Percentiles rank a stretch among this genome's conserved stretches.
Conservation (phyloP, 441 rosid genomes). For the Populus hybrid region DNA sequence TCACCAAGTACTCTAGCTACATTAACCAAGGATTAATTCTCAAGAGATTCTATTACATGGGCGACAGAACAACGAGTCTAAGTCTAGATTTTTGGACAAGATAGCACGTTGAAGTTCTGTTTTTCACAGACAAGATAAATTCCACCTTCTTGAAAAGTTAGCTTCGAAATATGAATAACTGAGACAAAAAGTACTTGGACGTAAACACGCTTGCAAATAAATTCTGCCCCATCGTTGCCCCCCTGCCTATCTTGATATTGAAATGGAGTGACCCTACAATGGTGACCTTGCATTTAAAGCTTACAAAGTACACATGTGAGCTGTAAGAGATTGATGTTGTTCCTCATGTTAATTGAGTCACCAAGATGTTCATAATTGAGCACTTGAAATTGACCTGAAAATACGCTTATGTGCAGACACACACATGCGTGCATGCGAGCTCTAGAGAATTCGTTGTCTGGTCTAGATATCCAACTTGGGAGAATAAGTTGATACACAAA, state of each 20-base stretch:
- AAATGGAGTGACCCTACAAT: neutral
- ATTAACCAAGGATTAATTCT: neutral
- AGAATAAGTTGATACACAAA: neutral
- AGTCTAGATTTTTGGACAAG: neutral
- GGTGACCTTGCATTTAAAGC: neutral
- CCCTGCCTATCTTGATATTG: neutral
- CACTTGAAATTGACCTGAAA: neutral
- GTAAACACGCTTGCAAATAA: neutral
- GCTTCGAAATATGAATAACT: neutral
- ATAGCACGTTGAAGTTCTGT: too few species aligned
- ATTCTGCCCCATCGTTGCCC: neutral
- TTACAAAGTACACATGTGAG: neutral
- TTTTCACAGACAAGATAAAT: too few species aligned
- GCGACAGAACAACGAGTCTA: neutral
- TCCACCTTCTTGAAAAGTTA: too few species aligned
- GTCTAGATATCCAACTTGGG: neutral
- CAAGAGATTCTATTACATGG: neutral
- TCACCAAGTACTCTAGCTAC: neutral
- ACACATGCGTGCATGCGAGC: neutral
- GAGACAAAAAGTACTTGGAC: neutral
- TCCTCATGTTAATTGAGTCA: neutral
- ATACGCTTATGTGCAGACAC: too few species aligned
- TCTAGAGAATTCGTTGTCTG: neutral
- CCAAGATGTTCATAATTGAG: neutral
- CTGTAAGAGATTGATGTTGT: neutral